phyloP scores from a whole-genome alignment of 345 rosid species.

The Aegle marmelos region DNA sequence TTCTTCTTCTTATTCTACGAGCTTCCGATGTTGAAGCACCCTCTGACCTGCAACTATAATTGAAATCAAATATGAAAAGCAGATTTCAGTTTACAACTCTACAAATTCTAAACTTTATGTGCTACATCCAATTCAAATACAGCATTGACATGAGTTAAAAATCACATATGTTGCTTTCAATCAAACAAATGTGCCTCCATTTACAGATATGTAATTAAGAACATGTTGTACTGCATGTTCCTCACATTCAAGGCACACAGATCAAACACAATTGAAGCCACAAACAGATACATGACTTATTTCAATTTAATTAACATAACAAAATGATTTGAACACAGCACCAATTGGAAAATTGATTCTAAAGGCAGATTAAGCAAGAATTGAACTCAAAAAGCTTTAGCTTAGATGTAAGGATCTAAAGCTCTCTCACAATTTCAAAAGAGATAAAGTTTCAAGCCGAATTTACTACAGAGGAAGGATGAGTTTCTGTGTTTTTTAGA shows the following conservation, averaged over 20 bases:
- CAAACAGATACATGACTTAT: background rate
- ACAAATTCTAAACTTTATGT: background rate
- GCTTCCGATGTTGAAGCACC: conserved; percentile 75
- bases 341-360: background rate
- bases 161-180: background rate
- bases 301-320: background rate
- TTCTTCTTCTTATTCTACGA: conserved; percentile 90
- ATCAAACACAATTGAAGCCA: background rate
- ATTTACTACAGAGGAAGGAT: background rate
- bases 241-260: background rate
- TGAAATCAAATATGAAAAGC: conserved; percentile 15
- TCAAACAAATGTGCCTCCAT: background rate
- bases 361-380: background rate
- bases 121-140: background rate
- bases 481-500: background rate
- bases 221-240: background rate
- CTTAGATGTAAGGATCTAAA: background rate
- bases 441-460: background rate
- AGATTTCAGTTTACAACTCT: conserved; percentile 2
- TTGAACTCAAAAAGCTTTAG: background rate
- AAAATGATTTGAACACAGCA: background rate
- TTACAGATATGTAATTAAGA: background rate
- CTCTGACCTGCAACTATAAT: conserved; percentile 63
- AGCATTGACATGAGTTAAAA: background rate
- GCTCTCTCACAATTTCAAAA: background rate